These are phyloP conservation scores for Rhipidocladum racemiflorum DNA, from an alignment of 176 grass and related monocot genomes.

Conservation along the genomic window DNA sequence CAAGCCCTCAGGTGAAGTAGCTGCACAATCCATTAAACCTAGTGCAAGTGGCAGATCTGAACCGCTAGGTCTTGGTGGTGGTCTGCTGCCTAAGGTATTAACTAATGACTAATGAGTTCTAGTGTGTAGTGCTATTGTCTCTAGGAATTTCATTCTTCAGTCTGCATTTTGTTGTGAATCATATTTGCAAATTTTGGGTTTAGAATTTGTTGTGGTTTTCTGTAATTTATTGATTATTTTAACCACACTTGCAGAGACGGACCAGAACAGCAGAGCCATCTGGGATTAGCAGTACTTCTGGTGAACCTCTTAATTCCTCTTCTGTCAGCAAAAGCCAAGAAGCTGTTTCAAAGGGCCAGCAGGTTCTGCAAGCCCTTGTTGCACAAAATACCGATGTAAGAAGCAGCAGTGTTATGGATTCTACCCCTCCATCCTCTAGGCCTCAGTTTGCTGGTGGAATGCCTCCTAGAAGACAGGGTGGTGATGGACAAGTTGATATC, in stretches of 20 bases:
- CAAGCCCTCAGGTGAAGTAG: slow-evolving; percentile 18
- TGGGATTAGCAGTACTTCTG: slow-evolving; percentile 26
- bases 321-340: slow-evolving; percentile 37
- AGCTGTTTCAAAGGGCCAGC: slow-evolving; percentile 50
- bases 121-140: background rate
- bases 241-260: slow-evolving; percentile 40
- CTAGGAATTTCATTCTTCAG: background rate
- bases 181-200: background rate
- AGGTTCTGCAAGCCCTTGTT: slow-evolving; percentile 55
- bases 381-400: slow-evolving; percentile 34
- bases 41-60: slow-evolving; percentile 40
- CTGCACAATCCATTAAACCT: slow-evolving; percentile 41
- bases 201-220: background rate
- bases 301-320: slow-evolving; percentile 26
- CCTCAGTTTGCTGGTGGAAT: slow-evolving; percentile 29
- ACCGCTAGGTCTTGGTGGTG: slow-evolving; percentile 80
- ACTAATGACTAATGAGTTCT: background rate
- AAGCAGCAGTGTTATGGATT: slow-evolving; percentile 5
- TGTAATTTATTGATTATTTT: slow-evolving; percentile 23
- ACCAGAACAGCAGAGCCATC: slow-evolving; percentile 35
- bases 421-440: slow-evolving; percentile 18
- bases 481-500: slow-evolving; percentile 49
- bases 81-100: slow-evolving; percentile 79
- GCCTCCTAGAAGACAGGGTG: slow-evolving; percentile 35
- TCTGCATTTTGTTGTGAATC: background rate